Conservation (phyloP, 1,139 yeast genomes). For the Saccharomyces hybrid region DNA sequence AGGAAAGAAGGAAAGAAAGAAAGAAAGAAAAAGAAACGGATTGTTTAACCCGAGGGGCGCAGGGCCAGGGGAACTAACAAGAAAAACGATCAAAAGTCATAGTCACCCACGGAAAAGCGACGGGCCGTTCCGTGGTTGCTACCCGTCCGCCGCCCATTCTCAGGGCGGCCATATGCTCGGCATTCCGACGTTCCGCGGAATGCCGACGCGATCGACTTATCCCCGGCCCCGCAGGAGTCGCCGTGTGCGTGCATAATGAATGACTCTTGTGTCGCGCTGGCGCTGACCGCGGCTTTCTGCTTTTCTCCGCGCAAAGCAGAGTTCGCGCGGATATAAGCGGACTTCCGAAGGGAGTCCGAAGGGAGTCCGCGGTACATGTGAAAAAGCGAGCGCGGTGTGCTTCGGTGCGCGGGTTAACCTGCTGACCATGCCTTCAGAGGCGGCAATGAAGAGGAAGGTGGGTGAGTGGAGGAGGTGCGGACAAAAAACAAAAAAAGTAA, state of each 20-base stretch:
- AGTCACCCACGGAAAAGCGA: background rate
- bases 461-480: no score
- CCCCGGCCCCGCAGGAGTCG: background rate
- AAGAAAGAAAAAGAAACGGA: background rate
- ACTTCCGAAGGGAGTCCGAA: background rate
- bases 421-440: background rate
- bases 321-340: background rate
- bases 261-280: background rate
- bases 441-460: no score
- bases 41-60: background rate
- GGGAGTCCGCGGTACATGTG: no score
- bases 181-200: background rate
- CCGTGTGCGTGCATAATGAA: background rate
- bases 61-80: background rate
- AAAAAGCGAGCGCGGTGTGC: no score
- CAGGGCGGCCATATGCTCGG: background rate
- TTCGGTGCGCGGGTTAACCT: background rate
- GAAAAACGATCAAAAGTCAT: background rate
- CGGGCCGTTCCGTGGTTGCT: background rate
- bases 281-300: background rate
- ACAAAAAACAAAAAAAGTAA: background rate
- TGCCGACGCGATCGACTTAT: background rate
- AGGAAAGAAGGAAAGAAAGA: background rate
- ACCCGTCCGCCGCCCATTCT: background rate
- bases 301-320: background rate